Conservation (phyloP, 805 yeast species). For the Helenozyma rhizophorensis region DNA sequence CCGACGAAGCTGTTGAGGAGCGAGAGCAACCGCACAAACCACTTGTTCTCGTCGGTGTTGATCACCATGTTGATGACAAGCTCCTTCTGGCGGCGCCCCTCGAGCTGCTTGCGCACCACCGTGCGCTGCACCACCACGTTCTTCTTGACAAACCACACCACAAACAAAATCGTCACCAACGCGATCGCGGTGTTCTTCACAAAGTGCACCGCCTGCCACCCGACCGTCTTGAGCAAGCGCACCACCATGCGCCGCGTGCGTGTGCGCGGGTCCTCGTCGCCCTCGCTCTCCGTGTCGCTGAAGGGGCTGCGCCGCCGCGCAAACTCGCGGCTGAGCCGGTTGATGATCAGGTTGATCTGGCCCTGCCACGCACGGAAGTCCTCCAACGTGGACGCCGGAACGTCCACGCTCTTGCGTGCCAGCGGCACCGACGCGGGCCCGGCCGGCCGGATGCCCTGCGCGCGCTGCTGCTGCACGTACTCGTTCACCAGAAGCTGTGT, state of each 20-base stretch:
- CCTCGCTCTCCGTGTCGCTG: constrained; percentile 6
- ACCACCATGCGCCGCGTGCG: constrained; percentile 19
- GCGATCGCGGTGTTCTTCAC: constrained; percentile 34
- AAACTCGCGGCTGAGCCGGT: constrained; percentile 40
- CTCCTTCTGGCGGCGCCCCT: constrained; percentile 25
- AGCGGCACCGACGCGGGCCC: neutral
- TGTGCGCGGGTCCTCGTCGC: constrained; percentile 6
- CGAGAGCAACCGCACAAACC: constrained; percentile 37
- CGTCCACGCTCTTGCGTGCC: neutral
- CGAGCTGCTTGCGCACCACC: constrained; percentile 29
- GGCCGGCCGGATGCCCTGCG: neutral
- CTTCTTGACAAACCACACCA: constrained; percentile 39
- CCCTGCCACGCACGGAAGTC: constrained; percentile 52
- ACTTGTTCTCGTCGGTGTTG: constrained; percentile 39
- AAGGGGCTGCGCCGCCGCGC: constrained; percentile 5
- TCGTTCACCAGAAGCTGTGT: constrained; percentile 34
- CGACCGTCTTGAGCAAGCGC: constrained; percentile 23
- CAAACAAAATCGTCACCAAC: constrained; percentile 32
- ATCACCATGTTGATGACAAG: constrained; percentile 40
- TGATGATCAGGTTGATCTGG: constrained; percentile 46
- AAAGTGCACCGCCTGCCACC: constrained; percentile 23
- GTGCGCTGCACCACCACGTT: constrained; percentile 37
- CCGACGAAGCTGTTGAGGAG: constrained; percentile 40
- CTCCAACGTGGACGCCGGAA: constrained; percentile 17
- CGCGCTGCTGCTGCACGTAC: constrained; percentile 25